A percentile compares a stretch with the other conserved stretches of the same genome.
These are phyloP conservation scores for Cordyceps tenuipes DNA, from an alignment of 2,329 filamentous ascomycete genomes.

Conservation along the genomic window DNA sequence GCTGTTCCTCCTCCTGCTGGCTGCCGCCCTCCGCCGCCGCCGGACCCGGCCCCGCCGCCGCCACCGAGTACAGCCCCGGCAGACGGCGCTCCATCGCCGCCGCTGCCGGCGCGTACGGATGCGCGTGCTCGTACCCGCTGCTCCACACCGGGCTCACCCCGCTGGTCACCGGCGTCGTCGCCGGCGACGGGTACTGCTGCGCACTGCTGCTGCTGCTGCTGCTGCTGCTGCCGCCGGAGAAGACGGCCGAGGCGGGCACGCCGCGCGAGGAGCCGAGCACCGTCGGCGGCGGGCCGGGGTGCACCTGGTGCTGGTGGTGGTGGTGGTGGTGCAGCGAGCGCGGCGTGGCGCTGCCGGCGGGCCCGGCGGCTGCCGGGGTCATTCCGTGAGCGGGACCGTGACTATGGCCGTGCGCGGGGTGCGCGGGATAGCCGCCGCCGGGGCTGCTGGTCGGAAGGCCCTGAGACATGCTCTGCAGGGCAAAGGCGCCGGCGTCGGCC, in stretches of 20 bases:
- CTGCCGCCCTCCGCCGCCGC: not conserved
- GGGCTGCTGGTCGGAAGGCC: not conserved
- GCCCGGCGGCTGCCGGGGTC: not conserved
- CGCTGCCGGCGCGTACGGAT: not conserved
- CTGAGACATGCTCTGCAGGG: slow-evolving; percentile 8
- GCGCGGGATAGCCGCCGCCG: not conserved
- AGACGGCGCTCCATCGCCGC: not conserved
- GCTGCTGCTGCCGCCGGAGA: not conserved
- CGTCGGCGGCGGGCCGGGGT: not conserved
- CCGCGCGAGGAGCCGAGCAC: slow-evolving; percentile 3
- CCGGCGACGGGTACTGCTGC: slow-evolving; percentile 5
- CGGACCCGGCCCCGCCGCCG: not conserved
- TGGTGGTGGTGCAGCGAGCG: not conserved
- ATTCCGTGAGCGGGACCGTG: not conserved
- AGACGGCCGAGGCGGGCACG: not conserved
- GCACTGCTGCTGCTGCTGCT: too few relatives aligned
- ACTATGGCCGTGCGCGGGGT: not conserved
- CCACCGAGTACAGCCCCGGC: slow-evolving; percentile 1
- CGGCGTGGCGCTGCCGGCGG: not conserved
- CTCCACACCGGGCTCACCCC: slow-evolving; percentile 4
- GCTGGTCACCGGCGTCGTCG: not conserved
- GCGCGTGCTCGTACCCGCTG: slow-evolving; percentile 2
- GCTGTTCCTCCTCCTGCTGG: not conserved
- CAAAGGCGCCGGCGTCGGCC: slow-evolving; percentile 5
- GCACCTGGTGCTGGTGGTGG: too few relatives aligned